Evolutionary conservation across 2,329 filamentous ascomycete genomes (phyloP).

Genomic region (Huntiella omanensis): DNA sequence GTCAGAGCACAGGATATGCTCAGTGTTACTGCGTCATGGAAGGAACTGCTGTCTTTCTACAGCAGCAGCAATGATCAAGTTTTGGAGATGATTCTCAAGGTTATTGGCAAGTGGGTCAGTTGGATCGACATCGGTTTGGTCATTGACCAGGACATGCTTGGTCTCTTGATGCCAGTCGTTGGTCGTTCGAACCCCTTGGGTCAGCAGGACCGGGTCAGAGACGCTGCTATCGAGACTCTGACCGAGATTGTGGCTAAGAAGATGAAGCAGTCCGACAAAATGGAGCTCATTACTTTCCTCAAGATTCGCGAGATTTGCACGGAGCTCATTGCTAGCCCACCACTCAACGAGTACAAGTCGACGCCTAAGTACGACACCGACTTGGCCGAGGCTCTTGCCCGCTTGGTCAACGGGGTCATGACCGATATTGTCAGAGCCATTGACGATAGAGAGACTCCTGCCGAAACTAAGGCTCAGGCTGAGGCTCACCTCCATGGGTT

Average conservation of each 20-base stretch:
- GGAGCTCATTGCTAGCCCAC: conserved; percentile 68
- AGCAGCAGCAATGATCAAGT: conserved; percentile 49
- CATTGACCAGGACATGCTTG: conserved; percentile 76
- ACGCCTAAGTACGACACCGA: conserved; percentile 88
- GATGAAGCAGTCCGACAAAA: conserved; percentile 87
- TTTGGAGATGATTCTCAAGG: conserved; percentile 72
- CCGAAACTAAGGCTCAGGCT: conserved; percentile 51
- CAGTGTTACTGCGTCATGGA: conserved; percentile 79
- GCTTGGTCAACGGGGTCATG: conserved; percentile 79
- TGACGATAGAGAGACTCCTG: conserved; percentile 44
- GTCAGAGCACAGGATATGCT: conserved; percentile 72
- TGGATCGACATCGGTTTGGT: conserved; percentile 96
- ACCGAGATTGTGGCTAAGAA: conserved; percentile 96
- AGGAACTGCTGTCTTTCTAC: conserved; percentile 71
- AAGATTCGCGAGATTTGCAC: conserved; percentile 72
- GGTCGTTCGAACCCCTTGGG: conserved; percentile 41
- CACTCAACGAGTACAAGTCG: conserved; percentile 57
- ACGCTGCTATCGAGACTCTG: conserved; percentile 84
- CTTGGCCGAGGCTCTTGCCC: conserved; percentile 83
- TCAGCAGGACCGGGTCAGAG: conserved; percentile 59
- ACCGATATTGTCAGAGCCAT: conserved; percentile 74
- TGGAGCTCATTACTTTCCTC: conserved; percentile 79
- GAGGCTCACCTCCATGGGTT: conserved; percentile 70
- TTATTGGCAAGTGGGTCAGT: conserved; percentile 93
- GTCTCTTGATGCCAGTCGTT: conserved; percentile 67